Base-by-base conservation (phyloP, 169 alveolate genomes). In the Pseudocohnilembus persalinus region DNA sequence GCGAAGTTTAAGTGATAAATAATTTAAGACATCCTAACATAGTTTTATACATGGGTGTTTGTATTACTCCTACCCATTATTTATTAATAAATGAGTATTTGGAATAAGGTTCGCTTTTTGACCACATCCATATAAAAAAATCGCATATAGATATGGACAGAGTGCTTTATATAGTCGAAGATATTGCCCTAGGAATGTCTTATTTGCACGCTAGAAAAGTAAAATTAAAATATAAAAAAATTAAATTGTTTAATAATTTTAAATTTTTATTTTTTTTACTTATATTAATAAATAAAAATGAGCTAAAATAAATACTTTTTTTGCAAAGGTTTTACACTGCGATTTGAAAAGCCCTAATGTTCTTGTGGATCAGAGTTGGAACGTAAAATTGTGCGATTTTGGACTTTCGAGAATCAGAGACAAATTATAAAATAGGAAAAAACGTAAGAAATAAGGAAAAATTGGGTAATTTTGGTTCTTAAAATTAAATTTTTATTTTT, bases 361-460 rank as follows among this genome's bases (percentile, higher is more conserved):
- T 31, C 84, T 96, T 16, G 79, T 96, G 28, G 95, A 93, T 90
- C 94, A 94, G 79, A 93, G 92, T 87, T 91, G 96, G 91, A 93
- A 91, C 86, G 97, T 93, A 29, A 96, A 96, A 88, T 89, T 96
- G 0, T 95, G 97, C 81, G 98, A 96, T 87, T 93, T 96, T 82
- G 98, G 97, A n/a, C 85, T 96, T 0, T 92, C 96, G 0, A 81
- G 94, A 75, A 83, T 92, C 34, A 88, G 83, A 64, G 86, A 84
- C 20, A 76, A 82, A 29, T 30, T 81, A 24, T 74, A 81, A 29
- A 33, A 89, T n/a, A 77, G 84, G 49, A 78, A 83, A 77, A 85
- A 73, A 29, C 35, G 82, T 33, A 29, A 80, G 63, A 64, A 31
- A 28, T 63, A 35, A 49, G 84, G 84, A 1, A 29, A 34, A 49